Evolutionary conservation across 2,329 filamentous ascomycete genomes (phyloP).

Genomic region (Xylariaceae sp.): DNA sequence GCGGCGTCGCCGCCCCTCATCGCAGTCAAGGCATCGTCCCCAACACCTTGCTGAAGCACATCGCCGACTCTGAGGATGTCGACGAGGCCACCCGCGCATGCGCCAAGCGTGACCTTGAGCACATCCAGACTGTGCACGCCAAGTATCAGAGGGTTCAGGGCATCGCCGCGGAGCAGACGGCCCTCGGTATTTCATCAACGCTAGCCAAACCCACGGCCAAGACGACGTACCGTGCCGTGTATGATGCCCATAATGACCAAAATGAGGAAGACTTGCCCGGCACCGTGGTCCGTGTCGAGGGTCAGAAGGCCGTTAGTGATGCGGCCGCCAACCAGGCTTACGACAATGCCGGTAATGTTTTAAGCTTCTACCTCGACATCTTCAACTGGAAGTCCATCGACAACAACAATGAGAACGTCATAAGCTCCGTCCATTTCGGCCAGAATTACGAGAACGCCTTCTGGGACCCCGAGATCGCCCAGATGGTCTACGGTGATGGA

Average conservation of each 20-base stretch:
- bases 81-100: constrained; percentile 46
- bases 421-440: constrained; percentile 60
- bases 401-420: constrained; percentile 54
- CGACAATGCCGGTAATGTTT: constrained; percentile 56
- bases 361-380: constrained; percentile 55
- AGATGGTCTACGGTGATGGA: constrained; percentile 64
- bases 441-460: constrained; percentile 58
- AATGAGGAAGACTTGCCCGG: constrained; percentile 50
- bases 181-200: constrained; percentile 18
- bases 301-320: constrained; percentile 48
- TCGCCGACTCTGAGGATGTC: constrained; percentile 46
- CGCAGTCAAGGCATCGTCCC: constrained; percentile 46
- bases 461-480: constrained; percentile 55
- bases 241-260: constrained; percentile 49
- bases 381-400: constrained; percentile 60
- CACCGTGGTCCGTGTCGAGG: constrained; percentile 49
- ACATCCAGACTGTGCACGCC: constrained; percentile 43
- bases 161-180: constrained; percentile 27
- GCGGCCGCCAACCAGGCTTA: constrained; percentile 55
- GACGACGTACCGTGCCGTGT: constrained; percentile 50
- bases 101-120: constrained; percentile 48
- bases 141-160: constrained; percentile 41
- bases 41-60: constrained; percentile 45
- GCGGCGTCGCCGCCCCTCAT: constrained; percentile 23
- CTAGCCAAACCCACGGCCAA: constrained; percentile 34